These are phyloP conservation scores for Papiliotrema nemorosa DNA, from an alignment of 1,284 basidiomycete genomes.

Conservation along the genomic window DNA sequence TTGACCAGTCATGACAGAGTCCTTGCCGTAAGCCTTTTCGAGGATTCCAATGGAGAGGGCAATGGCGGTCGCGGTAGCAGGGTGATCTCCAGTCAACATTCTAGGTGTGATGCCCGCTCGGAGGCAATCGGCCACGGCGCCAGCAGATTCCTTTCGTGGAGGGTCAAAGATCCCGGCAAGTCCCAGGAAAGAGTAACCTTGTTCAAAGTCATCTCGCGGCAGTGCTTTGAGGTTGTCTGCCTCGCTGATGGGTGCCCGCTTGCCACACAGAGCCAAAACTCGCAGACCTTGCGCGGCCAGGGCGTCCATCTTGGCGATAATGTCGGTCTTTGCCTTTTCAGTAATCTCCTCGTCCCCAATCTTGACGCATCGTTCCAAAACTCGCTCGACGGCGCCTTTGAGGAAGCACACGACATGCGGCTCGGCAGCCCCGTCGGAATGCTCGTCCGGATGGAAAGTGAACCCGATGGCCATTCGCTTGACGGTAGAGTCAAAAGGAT, in stretches of 20 bases:
- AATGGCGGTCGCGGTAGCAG: slow-evolving; percentile 54
- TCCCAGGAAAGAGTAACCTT: slow-evolving; percentile 59
- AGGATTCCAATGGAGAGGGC: slow-evolving; percentile 57
- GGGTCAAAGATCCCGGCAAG: slow-evolving; percentile 67
- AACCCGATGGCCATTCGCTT: slow-evolving; percentile 62
- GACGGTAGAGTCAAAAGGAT: slow-evolving; percentile 62
- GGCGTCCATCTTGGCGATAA: slow-evolving; percentile 54
- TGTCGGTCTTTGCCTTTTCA: slow-evolving; percentile 41
- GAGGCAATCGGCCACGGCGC: slow-evolving; percentile 61
- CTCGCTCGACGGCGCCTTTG: slow-evolving; percentile 64
- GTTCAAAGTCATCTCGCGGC: slow-evolving; percentile 58
- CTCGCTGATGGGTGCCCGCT: slow-evolving; percentile 49
- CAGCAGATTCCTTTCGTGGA: slow-evolving; percentile 63
- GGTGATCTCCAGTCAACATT: slow-evolving; percentile 59
- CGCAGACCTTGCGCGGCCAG: slow-evolving; percentile 60
- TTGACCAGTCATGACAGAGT: slow-evolving; percentile 54
- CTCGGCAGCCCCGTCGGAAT: slow-evolving; percentile 7
- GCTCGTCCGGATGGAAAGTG: slow-evolving; percentile 27
- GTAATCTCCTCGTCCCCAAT: slow-evolving; percentile 38
- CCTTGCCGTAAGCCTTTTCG: slow-evolving; percentile 47
- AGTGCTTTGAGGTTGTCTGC: slow-evolving; percentile 37
- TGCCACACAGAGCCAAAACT: slow-evolving; percentile 50
- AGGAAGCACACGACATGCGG: slow-evolving; percentile 47
- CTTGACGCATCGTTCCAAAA: slow-evolving; percentile 55
- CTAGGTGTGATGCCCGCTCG: slow-evolving; percentile 64